phyloP scores from a whole-genome alignment of 345 rosid species.

The Euclidium syriacum region DNA sequence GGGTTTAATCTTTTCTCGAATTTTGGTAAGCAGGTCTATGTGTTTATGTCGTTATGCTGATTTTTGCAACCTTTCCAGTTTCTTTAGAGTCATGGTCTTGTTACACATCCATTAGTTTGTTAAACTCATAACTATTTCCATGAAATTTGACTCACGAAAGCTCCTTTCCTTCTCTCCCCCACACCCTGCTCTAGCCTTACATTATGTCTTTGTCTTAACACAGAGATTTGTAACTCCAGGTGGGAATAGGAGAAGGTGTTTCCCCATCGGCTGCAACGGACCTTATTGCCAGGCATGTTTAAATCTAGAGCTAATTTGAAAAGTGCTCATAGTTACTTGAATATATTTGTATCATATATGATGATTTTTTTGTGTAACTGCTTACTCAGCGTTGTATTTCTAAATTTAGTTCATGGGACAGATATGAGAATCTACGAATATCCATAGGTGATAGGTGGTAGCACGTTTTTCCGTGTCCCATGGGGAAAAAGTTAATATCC shows the following conservation, averaged over 20 bases:
- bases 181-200: slow-evolving; percentile 31
- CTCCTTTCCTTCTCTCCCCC: not conserved
- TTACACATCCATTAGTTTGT: not conserved
- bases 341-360: not conserved
- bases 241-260: slow-evolving; percentile 98
- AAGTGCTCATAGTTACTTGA: slow-evolving; percentile 10
- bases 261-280: slow-evolving; percentile 98
- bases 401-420: not conserved
- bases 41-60: not conserved
- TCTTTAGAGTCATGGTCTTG: not conserved
- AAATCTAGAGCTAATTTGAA: slow-evolving; percentile 21
- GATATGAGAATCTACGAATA: not conserved
- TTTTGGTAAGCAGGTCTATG: slow-evolving; percentile 48
- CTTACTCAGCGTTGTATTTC: slow-evolving; percentile 1
- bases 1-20: slow-evolving; percentile 65
- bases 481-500: not conserved
- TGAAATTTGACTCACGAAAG: not conserved
- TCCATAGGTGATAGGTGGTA: not conserved
- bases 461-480: slow-evolving; percentile 1
- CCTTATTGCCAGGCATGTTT: slow-evolving; percentile 92
- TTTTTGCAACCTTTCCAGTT: not conserved
- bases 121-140: not conserved
- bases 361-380: slow-evolving; percentile 2
- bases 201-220: slow-evolving; percentile 29
- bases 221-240: slow-evolving; percentile 50